phyloP scores from a whole-genome alignment of 768 basidiomycete genomes.

The Plicaturopsis crispa region DNA sequence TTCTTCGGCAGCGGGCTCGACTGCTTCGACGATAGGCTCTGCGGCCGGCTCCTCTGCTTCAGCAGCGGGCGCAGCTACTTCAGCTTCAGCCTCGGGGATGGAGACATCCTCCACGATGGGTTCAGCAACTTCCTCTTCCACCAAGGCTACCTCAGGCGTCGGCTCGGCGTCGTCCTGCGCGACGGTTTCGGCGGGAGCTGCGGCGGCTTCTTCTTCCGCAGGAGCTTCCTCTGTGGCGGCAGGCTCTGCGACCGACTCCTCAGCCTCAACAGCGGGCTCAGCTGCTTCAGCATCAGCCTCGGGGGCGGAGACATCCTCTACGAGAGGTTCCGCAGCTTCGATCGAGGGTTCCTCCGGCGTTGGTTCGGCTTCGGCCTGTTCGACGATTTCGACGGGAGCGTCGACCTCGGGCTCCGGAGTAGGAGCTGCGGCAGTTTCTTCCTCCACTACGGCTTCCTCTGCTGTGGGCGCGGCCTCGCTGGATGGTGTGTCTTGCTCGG shows the following conservation, averaged over 20 bases:
- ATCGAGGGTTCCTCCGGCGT: background rate
- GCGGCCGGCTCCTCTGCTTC: background rate
- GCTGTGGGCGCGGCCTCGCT: background rate
- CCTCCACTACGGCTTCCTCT: background rate
- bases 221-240: background rate
- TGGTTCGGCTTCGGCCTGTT: background rate
- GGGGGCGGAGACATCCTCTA: background rate
- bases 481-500: background rate
- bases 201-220: slow-evolving; percentile 1
- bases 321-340: background rate
- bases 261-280: too few species aligned
- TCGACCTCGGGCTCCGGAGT: background rate
- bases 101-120: background rate
- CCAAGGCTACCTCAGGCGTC: background rate
- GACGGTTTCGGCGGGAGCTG: slow-evolving; percentile 1
- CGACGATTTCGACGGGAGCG: background rate
- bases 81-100: slow-evolving; percentile 1
- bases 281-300: background rate
- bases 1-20: slow-evolving; percentile 1
- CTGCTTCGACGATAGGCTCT: background rate
- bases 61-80: background rate
- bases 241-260: too few species aligned
- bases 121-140: background rate
- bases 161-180: too few species aligned
- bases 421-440: background rate